These are phyloP conservation scores for Citrus australasica DNA, from an alignment of 345 rosid genomes.

Conservation along the genomic window DNA sequence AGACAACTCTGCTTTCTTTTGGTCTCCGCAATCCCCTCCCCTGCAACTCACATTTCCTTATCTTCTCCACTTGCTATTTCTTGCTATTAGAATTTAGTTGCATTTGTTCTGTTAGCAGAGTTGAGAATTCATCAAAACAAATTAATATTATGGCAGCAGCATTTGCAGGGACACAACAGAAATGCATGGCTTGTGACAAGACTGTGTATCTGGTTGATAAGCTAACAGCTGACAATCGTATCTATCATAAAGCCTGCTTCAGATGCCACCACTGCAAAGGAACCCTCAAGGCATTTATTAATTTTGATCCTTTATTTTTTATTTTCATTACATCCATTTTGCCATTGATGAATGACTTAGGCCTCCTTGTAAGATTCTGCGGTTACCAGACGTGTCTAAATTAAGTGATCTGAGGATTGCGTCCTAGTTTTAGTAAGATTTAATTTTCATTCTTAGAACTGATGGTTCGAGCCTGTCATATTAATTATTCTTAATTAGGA, in stretches of 20 bases:
- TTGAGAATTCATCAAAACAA: background rate
- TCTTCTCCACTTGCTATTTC: constrained; percentile 13
- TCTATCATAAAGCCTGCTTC: constrained; percentile 93
- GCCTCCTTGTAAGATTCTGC: background rate
- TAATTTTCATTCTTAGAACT: background rate
- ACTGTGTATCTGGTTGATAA: constrained; percentile 94
- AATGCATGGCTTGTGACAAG: constrained; percentile 98
- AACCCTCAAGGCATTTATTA: constrained; percentile 72
- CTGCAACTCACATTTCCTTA: constrained; percentile 16
- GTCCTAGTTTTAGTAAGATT: background rate
- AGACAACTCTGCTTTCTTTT: constrained; percentile 30
- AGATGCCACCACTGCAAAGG: constrained; percentile 99
- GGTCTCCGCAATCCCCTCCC: constrained; percentile 20
- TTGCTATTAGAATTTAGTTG: background rate
- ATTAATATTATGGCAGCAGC: constrained; percentile 79
- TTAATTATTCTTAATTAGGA: background rate
- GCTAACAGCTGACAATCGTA: constrained; percentile 92
- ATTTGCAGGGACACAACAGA: constrained; percentile 98
- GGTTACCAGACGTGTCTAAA: too few species aligned
- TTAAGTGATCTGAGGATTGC: background rate
- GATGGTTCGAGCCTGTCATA: background rate
- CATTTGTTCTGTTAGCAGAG: background rate
- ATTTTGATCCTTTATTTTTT: background rate
- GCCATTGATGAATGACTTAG: background rate
- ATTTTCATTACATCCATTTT: too few species aligned